Percentiles rank a stretch among this genome's conserved stretches.
These are phyloP conservation scores for Chytriomyces sp. DNA, from an alignment of 192 early-diverging fungal genomes.

Conservation along the genomic window DNA sequence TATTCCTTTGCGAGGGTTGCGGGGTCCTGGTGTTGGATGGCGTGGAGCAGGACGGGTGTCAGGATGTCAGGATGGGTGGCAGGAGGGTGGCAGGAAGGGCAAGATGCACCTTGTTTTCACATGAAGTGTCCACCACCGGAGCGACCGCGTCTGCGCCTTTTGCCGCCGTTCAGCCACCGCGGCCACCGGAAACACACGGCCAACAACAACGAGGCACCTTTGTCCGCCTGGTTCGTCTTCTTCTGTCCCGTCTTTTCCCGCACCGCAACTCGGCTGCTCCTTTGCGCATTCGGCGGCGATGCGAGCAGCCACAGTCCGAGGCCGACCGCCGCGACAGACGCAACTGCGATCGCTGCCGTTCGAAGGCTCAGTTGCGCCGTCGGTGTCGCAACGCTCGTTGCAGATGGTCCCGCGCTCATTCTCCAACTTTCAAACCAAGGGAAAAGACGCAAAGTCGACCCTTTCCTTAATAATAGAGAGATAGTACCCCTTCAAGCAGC, in stretches of 20 bases:
- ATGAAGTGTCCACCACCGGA: neutral
- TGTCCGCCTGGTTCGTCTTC: neutral
- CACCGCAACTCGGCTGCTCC: neutral
- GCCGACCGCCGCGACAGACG: slow-evolving; percentile 31
- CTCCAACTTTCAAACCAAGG: no score
- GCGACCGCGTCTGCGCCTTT: neutral
- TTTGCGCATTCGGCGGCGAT: neutral
- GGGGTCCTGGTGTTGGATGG: neutral
- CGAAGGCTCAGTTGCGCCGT: neutral
- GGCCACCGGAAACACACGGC: neutral
- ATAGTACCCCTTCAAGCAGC: no score
- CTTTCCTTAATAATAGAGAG: no score
- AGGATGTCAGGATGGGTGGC: no score
- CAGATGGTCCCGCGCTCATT: no score
- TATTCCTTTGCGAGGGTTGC: slow-evolving; percentile 45
- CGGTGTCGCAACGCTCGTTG: no score
- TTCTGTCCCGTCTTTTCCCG: slow-evolving; percentile 3
- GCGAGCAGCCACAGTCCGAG: slow-evolving; percentile 29
- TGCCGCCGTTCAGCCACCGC: slow-evolving; percentile 13
- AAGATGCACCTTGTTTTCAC: no score
- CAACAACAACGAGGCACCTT: neutral
- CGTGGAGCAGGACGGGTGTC: no score
- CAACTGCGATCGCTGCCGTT: slow-evolving; percentile 13
- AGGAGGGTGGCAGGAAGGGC: no score
- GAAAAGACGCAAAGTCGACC: no score